Base-by-base conservation (phyloP, 2,329 filamentous ascomycete genomes). In the Cordyceps javanica region DNA sequence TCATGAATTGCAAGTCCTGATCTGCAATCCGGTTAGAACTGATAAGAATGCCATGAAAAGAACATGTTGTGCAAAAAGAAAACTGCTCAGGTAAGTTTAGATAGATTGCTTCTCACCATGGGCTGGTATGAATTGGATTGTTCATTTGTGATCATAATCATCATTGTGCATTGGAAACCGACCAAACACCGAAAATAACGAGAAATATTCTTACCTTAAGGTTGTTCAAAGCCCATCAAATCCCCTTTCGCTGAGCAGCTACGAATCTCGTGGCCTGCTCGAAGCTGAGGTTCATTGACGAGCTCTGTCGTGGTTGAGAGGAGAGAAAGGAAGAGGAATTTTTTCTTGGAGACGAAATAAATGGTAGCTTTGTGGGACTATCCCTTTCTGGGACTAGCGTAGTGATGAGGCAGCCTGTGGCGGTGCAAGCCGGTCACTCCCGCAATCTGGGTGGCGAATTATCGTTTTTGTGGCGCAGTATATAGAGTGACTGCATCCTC, bases 81-180 rank as follows among this genome's bases (percentile, higher is more conserved):
- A 36, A 23, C 66, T 78, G 78, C 76, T 84, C 81, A 83, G 81
- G 66, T 13, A 28, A 19, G 73, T 79, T 77, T 76, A 79, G 78
- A 73, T 80, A 75, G 68, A 78, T 68, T 72, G 62, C 60, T 66
- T 64, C 70, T 82, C 80, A 81, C 81, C 82, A 84, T 77, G 72
- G 69, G 69, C 66, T 67, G 71, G 80, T 84, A 79, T 78, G 80
- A 78, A 73, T 83, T 84, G 81, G 81, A 84, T 83, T 83, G 80
- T 82, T 83, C 79, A 71, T 72, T 70, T 63, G 39, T 42, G 56
- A 41, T 41, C 19, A 58, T 64, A 65, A 61, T 65, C 70, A 68
- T 78, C 75, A 72, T 79, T 75, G 41, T 48, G 46, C 30, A 30
- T 50, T 23, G 59, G 52, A 41, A 34, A 50, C 16, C 26, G 38